Evolutionary conservation across 495 filamentous ascomycete species (phyloP), one percentile per base, ranked within the genome.

Genomic region (Penicillium ochrochloron): DNA sequence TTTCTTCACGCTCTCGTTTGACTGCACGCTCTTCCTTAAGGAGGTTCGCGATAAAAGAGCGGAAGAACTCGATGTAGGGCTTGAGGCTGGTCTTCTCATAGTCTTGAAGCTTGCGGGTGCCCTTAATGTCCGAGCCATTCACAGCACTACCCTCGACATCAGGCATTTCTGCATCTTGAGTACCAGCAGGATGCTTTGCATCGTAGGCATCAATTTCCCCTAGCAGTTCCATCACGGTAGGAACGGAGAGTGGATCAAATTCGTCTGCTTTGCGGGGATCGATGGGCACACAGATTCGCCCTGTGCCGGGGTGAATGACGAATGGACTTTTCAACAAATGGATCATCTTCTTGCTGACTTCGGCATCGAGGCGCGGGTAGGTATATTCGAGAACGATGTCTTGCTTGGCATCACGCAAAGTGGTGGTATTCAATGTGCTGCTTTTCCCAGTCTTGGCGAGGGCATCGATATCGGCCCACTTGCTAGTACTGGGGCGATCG

Each of bases 71-170:
- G 19, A 98, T 86, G 76, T 96, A 98, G 50, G 94, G 92, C 77
- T 90, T 96, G 65, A 99, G 75, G 58, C 92, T 91, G 33, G 95
- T 99, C 85, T 97, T 98, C 80, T 99, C 94, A 84, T 93, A 97
- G 73, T 99, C 96, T 73, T 87, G 86, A 42, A 91, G 66, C 61
- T 81, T 86, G 62, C 83, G 82, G 53, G 63, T 57, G 29, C 74
- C 78, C 53, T 70, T 68, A 17, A 69, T 71, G 69, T 82, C 72
- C 14, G 75, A 78, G 21, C 66, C 71, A 48, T 79, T 74, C 23
- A 68, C 52, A 1, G 72, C 71, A 39, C 73, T 82, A 10, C 76
- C 77, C 39, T 84, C 81, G 12, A 66, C 70, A 34, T 80, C 80
- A 15, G 71, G 69, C 39, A 66, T 63, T 23, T 80, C 77, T 1